phyloP scores from a whole-genome alignment of 805 yeast genomes.

The Starmerella stellata region DNA sequence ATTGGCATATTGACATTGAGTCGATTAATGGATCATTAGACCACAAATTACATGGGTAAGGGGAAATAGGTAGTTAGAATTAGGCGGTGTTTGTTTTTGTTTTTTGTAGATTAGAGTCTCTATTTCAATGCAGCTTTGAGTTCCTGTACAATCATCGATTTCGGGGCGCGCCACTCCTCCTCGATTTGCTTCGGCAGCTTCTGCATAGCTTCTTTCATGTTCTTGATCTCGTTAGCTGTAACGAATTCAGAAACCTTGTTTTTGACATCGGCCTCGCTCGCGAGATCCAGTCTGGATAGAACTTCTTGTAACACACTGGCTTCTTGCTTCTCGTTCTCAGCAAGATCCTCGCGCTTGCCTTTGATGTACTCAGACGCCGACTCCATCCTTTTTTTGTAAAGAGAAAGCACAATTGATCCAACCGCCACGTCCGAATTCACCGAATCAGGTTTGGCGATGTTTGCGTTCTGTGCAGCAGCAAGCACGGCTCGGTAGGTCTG shows the following conservation, averaged over 20 bases:
- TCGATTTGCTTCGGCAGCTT: conserved; percentile 18
- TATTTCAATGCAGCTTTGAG: background rate
- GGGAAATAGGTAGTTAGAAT: no score
- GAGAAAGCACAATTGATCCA: conserved; percentile 29
- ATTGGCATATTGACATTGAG: no score
- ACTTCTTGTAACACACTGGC: conserved; percentile 28
- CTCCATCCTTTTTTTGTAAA: conserved; percentile 28
- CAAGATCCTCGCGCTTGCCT: conserved; percentile 35
- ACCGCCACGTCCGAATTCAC: conserved; percentile 18
- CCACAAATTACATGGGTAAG: no score
- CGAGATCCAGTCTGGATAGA: conserved; percentile 29
- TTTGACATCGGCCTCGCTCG: conserved; percentile 31
- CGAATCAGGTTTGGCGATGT: conserved; percentile 21
- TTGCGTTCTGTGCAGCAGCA: conserved; percentile 23
- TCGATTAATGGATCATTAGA: no score
- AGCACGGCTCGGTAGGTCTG: conserved; percentile 21
- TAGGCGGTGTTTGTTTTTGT: no score
- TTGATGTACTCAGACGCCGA: conserved; percentile 32
- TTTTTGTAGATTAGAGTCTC: no score
- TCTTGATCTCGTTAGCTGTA: conserved; percentile 8
- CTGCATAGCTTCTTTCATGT: conserved; percentile 9
- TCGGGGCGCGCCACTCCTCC: conserved; percentile 20
- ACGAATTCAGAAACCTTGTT: conserved; percentile 17
- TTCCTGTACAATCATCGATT: conserved; percentile 16
- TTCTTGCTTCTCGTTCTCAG: conserved; percentile 35